Percentiles rank a stretch among this genome's conserved stretches.
Evolutionary conservation across 176 grass and related monocot genomes (phyloP).

Genomic region (Dactylis glomerata): DNA sequence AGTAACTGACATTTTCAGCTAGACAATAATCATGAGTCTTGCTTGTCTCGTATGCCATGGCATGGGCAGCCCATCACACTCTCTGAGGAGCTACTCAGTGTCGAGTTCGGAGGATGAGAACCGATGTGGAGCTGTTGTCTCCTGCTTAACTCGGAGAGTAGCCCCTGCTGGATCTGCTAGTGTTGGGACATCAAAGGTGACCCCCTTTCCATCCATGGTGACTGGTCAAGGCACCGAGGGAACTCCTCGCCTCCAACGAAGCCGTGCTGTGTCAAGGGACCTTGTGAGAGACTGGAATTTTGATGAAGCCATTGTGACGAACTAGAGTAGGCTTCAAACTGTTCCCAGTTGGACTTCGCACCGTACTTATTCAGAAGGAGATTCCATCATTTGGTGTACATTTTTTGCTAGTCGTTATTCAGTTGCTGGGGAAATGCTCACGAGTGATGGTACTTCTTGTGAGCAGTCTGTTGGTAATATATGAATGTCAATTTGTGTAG

Average conservation of each 20-base stretch:
- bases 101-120: slow-evolving; percentile 85
- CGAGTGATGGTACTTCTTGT: not conserved
- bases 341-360: not conserved
- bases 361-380: slow-evolving; percentile 27
- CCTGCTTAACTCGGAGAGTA: slow-evolving; percentile 60
- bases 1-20: not conserved
- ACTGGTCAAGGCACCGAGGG: slow-evolving; percentile 48
- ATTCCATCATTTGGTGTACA: slow-evolving; percentile 39
- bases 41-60: slow-evolving; percentile 85
- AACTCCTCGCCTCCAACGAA: slow-evolving; percentile 69
- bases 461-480: slow-evolving; percentile 11
- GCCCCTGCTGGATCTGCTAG: slow-evolving; percentile 29
- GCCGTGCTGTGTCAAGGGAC: slow-evolving; percentile 79
- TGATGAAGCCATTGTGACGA: slow-evolving; percentile 53
- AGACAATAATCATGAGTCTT: slow-evolving; percentile 58
- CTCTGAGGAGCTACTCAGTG: slow-evolving; percentile 85
- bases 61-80: slow-evolving; percentile 74
- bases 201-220: slow-evolving; percentile 58
- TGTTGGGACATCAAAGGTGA: slow-evolving; percentile 69
- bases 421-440: slow-evolving; percentile 11
- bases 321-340: slow-evolving; percentile 36
- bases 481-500: slow-evolving; percentile 1
- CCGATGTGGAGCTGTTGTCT: slow-evolving; percentile 52
- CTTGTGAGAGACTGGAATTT: slow-evolving; percentile 98
- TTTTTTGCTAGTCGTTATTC: slow-evolving; percentile 24